Base-by-base conservation (phyloP, 2,329 filamentous ascomycete genomes). In the Aspergillus piperis region DNA sequence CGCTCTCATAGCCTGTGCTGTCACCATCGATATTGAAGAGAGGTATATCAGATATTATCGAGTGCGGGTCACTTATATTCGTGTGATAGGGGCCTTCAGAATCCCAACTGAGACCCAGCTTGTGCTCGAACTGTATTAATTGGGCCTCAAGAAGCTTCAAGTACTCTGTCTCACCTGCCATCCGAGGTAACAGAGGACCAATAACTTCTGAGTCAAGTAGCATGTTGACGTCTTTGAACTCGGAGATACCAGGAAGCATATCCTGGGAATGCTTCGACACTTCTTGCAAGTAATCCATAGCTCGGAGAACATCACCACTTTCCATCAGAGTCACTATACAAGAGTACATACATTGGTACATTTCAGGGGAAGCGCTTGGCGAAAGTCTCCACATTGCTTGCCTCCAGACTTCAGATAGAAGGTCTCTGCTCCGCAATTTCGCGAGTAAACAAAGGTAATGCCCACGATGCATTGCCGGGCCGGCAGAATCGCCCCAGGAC, bases 91-190 rank as follows among this genome's bases (percentile, higher is more conserved):
- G 65, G 13, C 54, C 41, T 7, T 64, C 59, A 42, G 60, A 27
- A 6, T 67, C 42, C 73, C 75, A 77, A 39, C 53, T 61, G 8
- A 75, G 55, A 5, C 74, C 74, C n/a, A 76, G 61, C 50, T 66
- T 68, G 19, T 49, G 60, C 54, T 77, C 75, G 54, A 77, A 66
- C 13, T 65, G 42, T n/a, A 55, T 13, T 6, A 76, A 58, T 39
- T 71, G 64, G 21, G 17, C 19, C 36, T 71, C 52, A 25, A 77
- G 63, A n/a, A 77, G 54, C 30, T 42, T 53, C 8, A 61, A 27
- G 21, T 67, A 68, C 17, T 73, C 66, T 23, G 63, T 38, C 4
- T 65, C 60, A 19, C 64, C 62, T 23, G 68, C 62, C 51, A 76
- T 58, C 8, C 64, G 60, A n/a, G 64, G 59, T 11, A 77, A 49